A percentile compares a stretch with the other conserved stretches of the same genome.
These are phyloP conservation scores for Plectosphaerella sp. DNA, from an alignment of 2,329 filamentous ascomycete species.

Conservation along the genomic window DNA sequence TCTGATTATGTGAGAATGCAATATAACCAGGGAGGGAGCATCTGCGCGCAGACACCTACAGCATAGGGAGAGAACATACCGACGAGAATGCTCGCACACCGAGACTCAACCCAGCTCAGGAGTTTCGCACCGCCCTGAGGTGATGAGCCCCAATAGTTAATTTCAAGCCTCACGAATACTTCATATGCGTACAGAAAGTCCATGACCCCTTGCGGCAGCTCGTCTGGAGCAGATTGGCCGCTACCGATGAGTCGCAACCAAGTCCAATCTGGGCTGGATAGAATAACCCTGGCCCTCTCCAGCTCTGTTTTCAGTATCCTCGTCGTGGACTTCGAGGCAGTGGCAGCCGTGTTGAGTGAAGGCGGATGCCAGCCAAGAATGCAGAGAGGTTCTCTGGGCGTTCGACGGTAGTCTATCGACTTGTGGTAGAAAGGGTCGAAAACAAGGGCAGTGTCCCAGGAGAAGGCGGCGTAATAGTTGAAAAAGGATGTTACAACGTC, in stretches of 20 bases:
- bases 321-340: slow-evolving; percentile 48
- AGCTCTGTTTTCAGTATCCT: slow-evolving; percentile 48
- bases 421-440: slow-evolving; percentile 58
- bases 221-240: not conserved
- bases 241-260: slow-evolving; percentile 39
- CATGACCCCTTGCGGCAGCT: slow-evolving; percentile 19
- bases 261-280: slow-evolving; percentile 28
- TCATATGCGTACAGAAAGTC: slow-evolving; percentile 49
- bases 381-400: slow-evolving; percentile 55
- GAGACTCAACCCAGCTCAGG: slow-evolving; percentile 61
- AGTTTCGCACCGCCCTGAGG: slow-evolving; percentile 48
- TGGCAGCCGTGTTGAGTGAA: slow-evolving; percentile 53
- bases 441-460: slow-evolving; percentile 51
- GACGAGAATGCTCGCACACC: slow-evolving; percentile 52
- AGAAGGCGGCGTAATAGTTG: slow-evolving; percentile 54
- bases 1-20: slow-evolving; percentile 34
- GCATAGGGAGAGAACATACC: slow-evolving; percentile 33
- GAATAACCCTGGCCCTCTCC: slow-evolving; percentile 33
- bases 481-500: slow-evolving; percentile 59
- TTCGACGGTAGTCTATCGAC: slow-evolving; percentile 47
- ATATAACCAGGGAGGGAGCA: not conserved
- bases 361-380: slow-evolving; percentile 60
- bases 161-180: slow-evolving; percentile 56
- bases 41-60: too few relatives aligned
- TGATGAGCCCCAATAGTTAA: slow-evolving; percentile 62